Base-by-base conservation (phyloP, 2,329 filamentous ascomycete genomes). In the Zelopaecilomyces penicillatus region DNA sequence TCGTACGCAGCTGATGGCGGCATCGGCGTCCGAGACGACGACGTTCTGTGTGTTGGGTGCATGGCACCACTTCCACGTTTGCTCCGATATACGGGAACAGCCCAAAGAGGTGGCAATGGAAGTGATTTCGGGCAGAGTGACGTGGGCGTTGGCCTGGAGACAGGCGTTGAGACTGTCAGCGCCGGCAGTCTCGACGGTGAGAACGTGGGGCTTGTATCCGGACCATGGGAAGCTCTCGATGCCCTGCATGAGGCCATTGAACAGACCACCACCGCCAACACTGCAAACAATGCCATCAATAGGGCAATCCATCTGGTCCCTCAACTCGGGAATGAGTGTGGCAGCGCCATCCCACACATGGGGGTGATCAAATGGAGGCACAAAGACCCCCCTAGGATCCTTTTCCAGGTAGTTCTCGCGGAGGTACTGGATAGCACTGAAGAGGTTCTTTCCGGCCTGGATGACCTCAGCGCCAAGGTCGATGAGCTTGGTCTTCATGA, bases 211-310 rank as follows among this genome's bases (percentile, higher is more conserved):
- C 47, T 62, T 60, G 26, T 44, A 39, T 5, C 48, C 52, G 3
- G 55, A 49, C 67, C 57, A 66, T 43, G 53, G 61, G 51, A 50
- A 61, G 37, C 67, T 63, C 55, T 82, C 74, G 27, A 90, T 68
- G 7, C 84, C 86, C 58, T 82, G 71, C 64, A 86, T 78, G 45
- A 95, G 66, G 4, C 88, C 88, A 56, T 83, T 85, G 42, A 95
- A 73, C 26, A 94, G 66, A 0, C 88, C 87, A 11, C 88, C 88
- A 7, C 88, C 88, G 5, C 88, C 88, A 33, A 90, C 85, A 47
- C 75, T 83, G 64, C 85, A 91, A 37, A 93, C 75, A 9, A 95
- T 71, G 3, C 74, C 84, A 55, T 89, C 82, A 3, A 85, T 73
- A 7, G 69, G 67, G 1, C 64, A 62, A 3, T 65, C 62, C 12